Evolutionary conservation across 768 basidiomycete species (phyloP), one percentile per base, ranked within the genome.

Genomic region (Tremella yokohamensis): DNA sequence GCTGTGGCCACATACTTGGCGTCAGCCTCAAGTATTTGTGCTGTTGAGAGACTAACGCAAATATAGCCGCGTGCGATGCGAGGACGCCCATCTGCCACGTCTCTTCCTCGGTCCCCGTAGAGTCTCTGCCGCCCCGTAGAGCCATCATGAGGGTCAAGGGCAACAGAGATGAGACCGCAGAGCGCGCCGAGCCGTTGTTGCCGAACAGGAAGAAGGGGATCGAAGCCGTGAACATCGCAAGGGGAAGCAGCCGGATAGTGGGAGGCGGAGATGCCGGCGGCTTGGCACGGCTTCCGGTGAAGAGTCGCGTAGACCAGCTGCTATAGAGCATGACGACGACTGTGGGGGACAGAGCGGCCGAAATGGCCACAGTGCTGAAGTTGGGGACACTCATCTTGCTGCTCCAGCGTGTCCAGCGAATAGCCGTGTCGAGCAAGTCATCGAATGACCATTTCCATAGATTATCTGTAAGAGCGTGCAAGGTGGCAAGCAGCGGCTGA

Each of bases 131-230:
- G 44, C 70, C 61, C 54, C 68, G 25, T 2, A 66, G 16, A 12
- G 60, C 40, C 53, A 93, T 80, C 15, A 93, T 80, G 16, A 97
- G 80, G 0, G 86, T 89, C 25, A 92, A 79, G 0, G 93, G 93
- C 62, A 97, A 75, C 19, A 98, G 80, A 2, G 92, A 90, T 0
- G 97, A 71, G 16, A 96, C 73, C 40, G 97, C 88, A 2, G 87
- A 86, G 80, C 96, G 97, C 76, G 97, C 93, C 75, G 96, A 93
- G 39, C 93, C 92, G 69, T 96, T 92, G 77, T 94, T 94, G 6
- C 91, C 92, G 79, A 94, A 93, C 29, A 97, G 80, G 79, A 94
- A 97, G 82, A 97, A 96, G 8, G 91, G 87, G 80, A 97, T 83
- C 0, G 89, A 87, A 1, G 84, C 85, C 7, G 84, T 85, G 60